Base-by-base conservation (phyloP, 805 yeast species). In the Metschnikowia anglica region DNA sequence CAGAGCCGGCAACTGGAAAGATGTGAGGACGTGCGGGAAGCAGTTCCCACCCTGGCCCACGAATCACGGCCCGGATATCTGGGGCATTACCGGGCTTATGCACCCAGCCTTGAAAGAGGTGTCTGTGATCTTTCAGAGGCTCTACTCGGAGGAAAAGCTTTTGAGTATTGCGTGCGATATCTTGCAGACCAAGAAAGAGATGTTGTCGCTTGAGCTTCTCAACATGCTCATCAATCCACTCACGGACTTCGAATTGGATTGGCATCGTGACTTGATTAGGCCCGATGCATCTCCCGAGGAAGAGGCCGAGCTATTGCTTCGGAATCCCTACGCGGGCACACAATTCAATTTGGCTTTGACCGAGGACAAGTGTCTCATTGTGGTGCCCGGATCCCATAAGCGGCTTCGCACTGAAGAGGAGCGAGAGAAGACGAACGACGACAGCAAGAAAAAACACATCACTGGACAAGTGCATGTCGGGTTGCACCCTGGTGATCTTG, bases 11-110 rank as follows among this genome's bases (percentile, higher is more conserved):
- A 59, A 69, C 15, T 75, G 79, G 80, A 62, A 70, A 12, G 61
- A 67, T 37, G 77, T 74, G 12, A 63, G 80, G 47, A 72, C 78
- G 3, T 56, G 71, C 34, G 79, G 79, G 5, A 75, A 75, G 47
- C 80, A 75, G 51, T 75, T 75, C 50, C 80, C 80, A 6, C 80
- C 80, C n/a, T 75, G 80, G 80, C 78, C 79, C 13, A 61, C 60
- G 40, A 70, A 72, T 43, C 71, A 65, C 50, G 65, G 67, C 41
- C 78, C 79, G 3, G 79, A 75, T 46, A 74, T 75, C 43, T 75
- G 80, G 80, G 80, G 80, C 0, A 62, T 75, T 8, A 57, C 72
- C 4, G 76, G 76, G 6, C 61, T 75, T 34, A 57, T 75, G 53
- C 72, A 75, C 48, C 80, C 80, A 0, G 73, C 66, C 30, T 55